Evolutionary conservation across 2,329 filamentous ascomycete genomes (phyloP), one percentile per base, ranked within the genome.

Genomic region (Penicillium fuscoglaucum): DNA sequence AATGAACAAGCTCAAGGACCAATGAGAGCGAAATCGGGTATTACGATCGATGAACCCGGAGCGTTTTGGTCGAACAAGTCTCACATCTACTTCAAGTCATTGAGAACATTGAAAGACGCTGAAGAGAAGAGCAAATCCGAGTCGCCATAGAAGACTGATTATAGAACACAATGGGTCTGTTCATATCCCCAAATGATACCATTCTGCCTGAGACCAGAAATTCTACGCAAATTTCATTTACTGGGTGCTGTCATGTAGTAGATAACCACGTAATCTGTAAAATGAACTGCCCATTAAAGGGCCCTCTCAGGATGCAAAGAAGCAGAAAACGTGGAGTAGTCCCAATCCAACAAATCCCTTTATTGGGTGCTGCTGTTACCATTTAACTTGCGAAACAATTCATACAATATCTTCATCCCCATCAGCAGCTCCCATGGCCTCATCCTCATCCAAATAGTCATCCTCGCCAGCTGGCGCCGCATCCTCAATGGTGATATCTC

Each of bases 1-100:
- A 66, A 72, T 87, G 41, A 79, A 79, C 44, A 69, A 64, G 48
- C 57, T 57, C 28, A 64, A 66, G 49, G 62, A 60, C 21, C 17
- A 53, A 37, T 47, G 10, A 15, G 17, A 24, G 21, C 15, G 21
- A 37, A 26, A 26, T 21, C 12, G 17, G 7, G 13, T 15, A 31
- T 33, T 24, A 24, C 7, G 4, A 13, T 45, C 21, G 15, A 47
- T 37, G 19, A 15, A 45, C 15, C 4, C 4, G 6, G 6, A 19
- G 21, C n/a, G 6, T 21, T 51, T 40, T 17, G 21, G 8, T 35
- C 46, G n/a, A 47, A n/a, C 46, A 48, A 48, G 19, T 48, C 46
- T n/a, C 9, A 17, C 12, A 47, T 33, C 12, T 31, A 47, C 45
- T 35, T 24, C 4, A 33, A 48, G 29, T 24, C 13, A 33, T 35